Percentiles rank a stretch among this genome's conserved stretches.
Evolutionary conservation across 805 yeast genomes (phyloP).

Genomic region (Teunomyces kruisii): DNA sequence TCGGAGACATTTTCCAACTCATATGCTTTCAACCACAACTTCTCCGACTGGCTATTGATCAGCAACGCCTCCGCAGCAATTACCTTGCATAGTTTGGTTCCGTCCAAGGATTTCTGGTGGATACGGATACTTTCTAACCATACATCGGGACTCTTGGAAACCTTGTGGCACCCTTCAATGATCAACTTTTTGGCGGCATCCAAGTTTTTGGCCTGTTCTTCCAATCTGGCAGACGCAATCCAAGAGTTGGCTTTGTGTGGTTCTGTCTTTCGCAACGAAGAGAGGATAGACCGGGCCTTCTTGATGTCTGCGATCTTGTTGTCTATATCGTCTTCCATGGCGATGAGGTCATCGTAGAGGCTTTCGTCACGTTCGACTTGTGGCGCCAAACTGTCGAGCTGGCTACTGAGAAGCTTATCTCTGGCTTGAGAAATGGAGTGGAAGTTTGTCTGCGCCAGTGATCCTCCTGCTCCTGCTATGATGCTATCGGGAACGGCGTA

Average conservation of each 20-base stretch:
- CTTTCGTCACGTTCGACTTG: constrained; percentile 33
- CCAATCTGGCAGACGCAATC: constrained; percentile 84
- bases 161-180: constrained; percentile 68
- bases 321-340: constrained; percentile 5
- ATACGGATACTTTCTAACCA: constrained; percentile 83
- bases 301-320: constrained; percentile 54
- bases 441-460: constrained; percentile 41
- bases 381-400: constrained; percentile 42
- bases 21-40: constrained; percentile 72
- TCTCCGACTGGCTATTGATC: constrained; percentile 53
- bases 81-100: constrained; percentile 46
- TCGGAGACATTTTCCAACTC: constrained; percentile 59
- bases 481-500: constrained; percentile 84
- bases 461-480: constrained; percentile 30
- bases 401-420: constrained; percentile 55
- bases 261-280: constrained; percentile 68
- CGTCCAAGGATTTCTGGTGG: constrained; percentile 45
- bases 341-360: constrained; percentile 16
- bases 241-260: constrained; percentile 77
- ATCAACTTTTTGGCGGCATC: constrained; percentile 60
- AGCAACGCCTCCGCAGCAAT: constrained; percentile 67
- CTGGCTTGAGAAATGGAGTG: constrained; percentile 61
- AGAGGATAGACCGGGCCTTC: constrained; percentile 58
- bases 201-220: constrained; percentile 59
- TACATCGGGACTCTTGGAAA: constrained; percentile 66